Evolutionary conservation across 345 rosid species (phyloP), one percentile per base, ranked within the genome.

Genomic region (Microthlaspi erraticum): DNA sequence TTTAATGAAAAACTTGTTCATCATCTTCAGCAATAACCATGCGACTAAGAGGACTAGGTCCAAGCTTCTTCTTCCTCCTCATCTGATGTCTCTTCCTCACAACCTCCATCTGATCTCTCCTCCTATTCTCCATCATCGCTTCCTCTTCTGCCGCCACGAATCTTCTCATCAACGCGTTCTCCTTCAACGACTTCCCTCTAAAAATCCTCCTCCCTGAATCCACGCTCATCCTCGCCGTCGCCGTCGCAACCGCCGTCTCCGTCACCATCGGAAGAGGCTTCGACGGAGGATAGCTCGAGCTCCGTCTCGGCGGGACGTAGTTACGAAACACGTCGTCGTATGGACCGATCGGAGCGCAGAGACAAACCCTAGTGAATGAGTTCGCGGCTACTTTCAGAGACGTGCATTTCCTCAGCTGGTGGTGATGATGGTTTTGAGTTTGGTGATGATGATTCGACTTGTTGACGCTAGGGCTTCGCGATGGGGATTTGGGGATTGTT

Each of bases 131-230:
- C 92, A 86, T 78, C 93, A 91, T 88, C 18, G 97, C 92, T 64
- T 88, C 97, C 60, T 94, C 99, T 54, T 91, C 99, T 71, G 85
- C 83, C 78, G 77, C 82, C 39, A 94, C 95, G 60, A 94, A 94
- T 69, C 97, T 88, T 75, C 91, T 91, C 99, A 89, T 94, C 82
- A 89, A 68, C 58, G 81, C 90, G 39, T 94, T 95, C 10, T 94
- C 95, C 0, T 77, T 91, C 86, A 94, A 81, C 0, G 99, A 94
- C 42, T 94, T 87, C 38, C 97, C 99, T 9, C 99, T 77, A 49
- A 94, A 94, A 18, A 91, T 55, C 41, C 87, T 83, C 64, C 96
- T 83, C 64, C 90, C 84, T 3, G 75, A 46, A 71, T 94, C 99
- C 0, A 56, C 60, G 59, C 96, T 77, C 72, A 71, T 5, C 51